phyloP scores from a whole-genome alignment of 495 filamentous ascomycete species.

The Aspergillus ellipticus region DNA sequence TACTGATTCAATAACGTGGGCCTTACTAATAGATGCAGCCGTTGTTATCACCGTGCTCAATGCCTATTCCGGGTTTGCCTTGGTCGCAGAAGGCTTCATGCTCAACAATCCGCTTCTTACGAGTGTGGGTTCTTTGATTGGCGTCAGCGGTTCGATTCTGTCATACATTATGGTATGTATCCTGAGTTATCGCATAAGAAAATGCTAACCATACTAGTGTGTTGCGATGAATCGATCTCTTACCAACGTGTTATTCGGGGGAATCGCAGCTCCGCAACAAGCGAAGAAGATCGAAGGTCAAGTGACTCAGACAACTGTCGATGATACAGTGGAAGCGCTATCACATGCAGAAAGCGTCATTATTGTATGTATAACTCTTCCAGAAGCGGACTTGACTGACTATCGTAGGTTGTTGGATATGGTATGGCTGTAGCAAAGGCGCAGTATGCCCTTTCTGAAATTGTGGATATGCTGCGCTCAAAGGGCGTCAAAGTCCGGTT shows the following conservation, averaged over 20 bases:
- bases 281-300: constrained; percentile 66
- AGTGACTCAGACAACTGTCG: constrained; percentile 66
- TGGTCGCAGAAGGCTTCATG: constrained; percentile 84
- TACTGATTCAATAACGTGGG: not conserved
- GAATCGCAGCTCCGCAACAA: constrained; percentile 58
- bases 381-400: not conserved
- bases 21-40: constrained; percentile 26
- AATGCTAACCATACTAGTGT: constrained; percentile 45
- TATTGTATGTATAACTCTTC: constrained; percentile 41
- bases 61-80: constrained; percentile 78
- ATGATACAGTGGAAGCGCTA: constrained; percentile 70
- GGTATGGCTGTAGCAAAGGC: constrained; percentile 88
- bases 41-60: constrained; percentile 84
- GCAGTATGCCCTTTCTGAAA: constrained; percentile 78
- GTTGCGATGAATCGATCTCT: constrained; percentile 81
- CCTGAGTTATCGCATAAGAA: not conserved
- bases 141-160: constrained; percentile 76
- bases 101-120: constrained; percentile 77
- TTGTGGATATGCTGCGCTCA: constrained; percentile 62
- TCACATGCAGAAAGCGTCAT: constrained; percentile 71
- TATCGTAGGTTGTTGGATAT: constrained; percentile 60
- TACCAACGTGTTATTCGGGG: constrained; percentile 77
- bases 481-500: constrained; percentile 77
- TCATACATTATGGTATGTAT: constrained; percentile 63
- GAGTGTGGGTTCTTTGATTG: constrained; percentile 74